Evolutionary conservation across 129 eudicot genomes (phyloP).

Genomic region (Ambrosia artemisiifolia): DNA sequence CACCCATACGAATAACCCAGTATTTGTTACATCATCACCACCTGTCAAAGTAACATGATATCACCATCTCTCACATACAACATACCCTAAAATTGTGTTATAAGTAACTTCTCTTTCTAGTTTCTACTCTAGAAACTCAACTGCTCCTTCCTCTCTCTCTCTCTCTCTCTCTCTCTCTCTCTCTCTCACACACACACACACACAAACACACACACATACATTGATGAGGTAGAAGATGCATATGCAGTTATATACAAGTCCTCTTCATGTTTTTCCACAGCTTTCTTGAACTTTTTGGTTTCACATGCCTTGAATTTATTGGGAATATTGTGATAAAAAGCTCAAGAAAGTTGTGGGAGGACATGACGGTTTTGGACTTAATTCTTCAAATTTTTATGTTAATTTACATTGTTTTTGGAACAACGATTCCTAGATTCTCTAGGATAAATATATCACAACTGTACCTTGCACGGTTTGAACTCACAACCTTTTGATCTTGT

Average conservation of each 20-base stretch:
- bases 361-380: constrained; percentile 37
- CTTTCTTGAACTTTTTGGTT: constrained; percentile 81
- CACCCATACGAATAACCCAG: constrained; percentile 6
- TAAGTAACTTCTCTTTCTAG: constrained; percentile 22
- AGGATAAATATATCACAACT: no score
- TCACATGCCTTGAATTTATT: not conserved
- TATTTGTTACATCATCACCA: constrained; percentile 27
- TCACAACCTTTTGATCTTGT: no score
- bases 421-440: no score
- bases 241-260: constrained; percentile 22
- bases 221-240: constrained; percentile 11
- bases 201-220: not conserved
- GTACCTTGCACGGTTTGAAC: no score
- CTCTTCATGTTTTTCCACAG: constrained; percentile 80
- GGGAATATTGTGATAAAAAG: constrained; percentile 24
- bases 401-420: not conserved
- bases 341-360: constrained; percentile 54
- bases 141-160: not conserved
- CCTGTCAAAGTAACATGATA: constrained; percentile 24
- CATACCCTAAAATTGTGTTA: constrained; percentile 17
- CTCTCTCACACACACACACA: not conserved
- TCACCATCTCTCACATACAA: constrained; percentile 17
- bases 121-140: constrained; percentile 1
- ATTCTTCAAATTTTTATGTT: not conserved
- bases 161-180: constrained; percentile 7